Percentiles rank a stretch among this genome's conserved stretches.
phyloP scores from a whole-genome alignment of 768 basidiomycete species.

The Pisolithus orientalis region DNA sequence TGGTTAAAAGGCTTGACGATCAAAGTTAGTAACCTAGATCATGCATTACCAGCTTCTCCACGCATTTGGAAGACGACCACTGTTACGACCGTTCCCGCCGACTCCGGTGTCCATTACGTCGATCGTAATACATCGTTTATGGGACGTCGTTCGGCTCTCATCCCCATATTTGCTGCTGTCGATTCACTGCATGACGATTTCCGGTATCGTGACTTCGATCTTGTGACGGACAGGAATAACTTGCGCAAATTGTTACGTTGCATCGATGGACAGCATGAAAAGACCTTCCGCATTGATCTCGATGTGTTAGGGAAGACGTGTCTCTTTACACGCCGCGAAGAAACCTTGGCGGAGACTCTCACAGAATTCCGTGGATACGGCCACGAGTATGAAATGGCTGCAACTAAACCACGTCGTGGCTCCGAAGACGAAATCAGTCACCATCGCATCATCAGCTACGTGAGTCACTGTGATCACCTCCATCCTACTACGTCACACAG shows the following conservation, averaged over 20 bases:
- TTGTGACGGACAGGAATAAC: slow-evolving; percentile 59
- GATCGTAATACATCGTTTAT: slow-evolving; percentile 55
- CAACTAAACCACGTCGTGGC: slow-evolving; percentile 42
- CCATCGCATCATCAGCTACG: slow-evolving; percentile 58
- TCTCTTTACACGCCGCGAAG: slow-evolving; percentile 55
- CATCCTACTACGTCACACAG: neutral
- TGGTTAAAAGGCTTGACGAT: too few relatives aligned
- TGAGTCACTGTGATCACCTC: slow-evolving; percentile 26
- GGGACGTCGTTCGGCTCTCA: slow-evolving; percentile 31
- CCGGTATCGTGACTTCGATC: slow-evolving; percentile 31
- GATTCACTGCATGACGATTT: slow-evolving; percentile 31
- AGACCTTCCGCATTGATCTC: slow-evolving; percentile 64
- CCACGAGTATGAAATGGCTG: slow-evolving; percentile 53
- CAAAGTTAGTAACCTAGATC: neutral
- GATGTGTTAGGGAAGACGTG: slow-evolving; percentile 58
- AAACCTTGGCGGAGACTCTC: slow-evolving; percentile 7
- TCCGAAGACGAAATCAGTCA: slow-evolving; percentile 52
- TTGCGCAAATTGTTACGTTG: slow-evolving; percentile 59
- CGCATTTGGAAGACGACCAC: slow-evolving; percentile 47
- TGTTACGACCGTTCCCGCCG: slow-evolving; percentile 50
- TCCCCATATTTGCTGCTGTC: slow-evolving; percentile 57
- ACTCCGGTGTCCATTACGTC: slow-evolving; percentile 42
- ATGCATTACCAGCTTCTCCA: slow-evolving; percentile 44
- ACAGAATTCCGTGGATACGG: slow-evolving; percentile 42
- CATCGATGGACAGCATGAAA: slow-evolving; percentile 19